Percentiles rank a stretch among this genome's conserved stretches.
phyloP scores from a whole-genome alignment of 2,329 filamentous ascomycete species.

The Pseudogymnoascus sp. region DNA sequence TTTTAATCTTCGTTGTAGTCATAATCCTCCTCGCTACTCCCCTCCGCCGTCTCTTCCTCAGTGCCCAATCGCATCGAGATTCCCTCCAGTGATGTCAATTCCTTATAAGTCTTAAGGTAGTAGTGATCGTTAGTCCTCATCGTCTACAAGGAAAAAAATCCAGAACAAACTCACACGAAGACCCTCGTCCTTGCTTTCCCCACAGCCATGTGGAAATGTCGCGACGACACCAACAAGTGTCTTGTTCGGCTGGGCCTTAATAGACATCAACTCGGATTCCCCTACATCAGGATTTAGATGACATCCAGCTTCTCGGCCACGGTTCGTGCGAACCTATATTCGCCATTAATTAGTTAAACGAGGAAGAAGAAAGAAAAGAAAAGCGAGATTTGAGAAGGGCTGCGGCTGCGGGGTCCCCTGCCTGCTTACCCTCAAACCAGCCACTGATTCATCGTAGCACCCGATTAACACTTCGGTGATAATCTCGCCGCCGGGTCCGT shows the following conservation, averaged over 20 bases:
- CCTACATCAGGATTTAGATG: background rate
- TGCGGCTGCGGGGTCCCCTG: too few relatives aligned
- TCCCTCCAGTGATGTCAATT: conserved; percentile 1
- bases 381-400: too few relatives aligned
- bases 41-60: background rate
- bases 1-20: too few relatives aligned
- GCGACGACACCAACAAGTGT: conserved; percentile 8
- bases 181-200: too few relatives aligned
- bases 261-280: background rate
- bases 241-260: background rate
- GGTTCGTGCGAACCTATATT: conserved; percentile 9
- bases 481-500: conserved; percentile 8
- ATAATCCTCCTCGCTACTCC: too few relatives aligned
- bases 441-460: background rate
- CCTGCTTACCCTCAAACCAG: background rate
- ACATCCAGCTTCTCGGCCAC: background rate
- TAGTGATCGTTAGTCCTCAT: background rate
- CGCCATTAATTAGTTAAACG: background rate
- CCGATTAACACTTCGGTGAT: conserved; percentile 1
- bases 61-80: background rate
- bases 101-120: background rate
- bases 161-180: too few relatives aligned
- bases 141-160: background rate
- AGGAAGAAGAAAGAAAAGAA: too few relatives aligned
- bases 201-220: background rate